Percentiles rank a stretch among this genome's conserved stretches.
Evolutionary conservation across 2,329 filamentous ascomycete species (phyloP).

Genomic region (Monosporascus sp.): DNA sequence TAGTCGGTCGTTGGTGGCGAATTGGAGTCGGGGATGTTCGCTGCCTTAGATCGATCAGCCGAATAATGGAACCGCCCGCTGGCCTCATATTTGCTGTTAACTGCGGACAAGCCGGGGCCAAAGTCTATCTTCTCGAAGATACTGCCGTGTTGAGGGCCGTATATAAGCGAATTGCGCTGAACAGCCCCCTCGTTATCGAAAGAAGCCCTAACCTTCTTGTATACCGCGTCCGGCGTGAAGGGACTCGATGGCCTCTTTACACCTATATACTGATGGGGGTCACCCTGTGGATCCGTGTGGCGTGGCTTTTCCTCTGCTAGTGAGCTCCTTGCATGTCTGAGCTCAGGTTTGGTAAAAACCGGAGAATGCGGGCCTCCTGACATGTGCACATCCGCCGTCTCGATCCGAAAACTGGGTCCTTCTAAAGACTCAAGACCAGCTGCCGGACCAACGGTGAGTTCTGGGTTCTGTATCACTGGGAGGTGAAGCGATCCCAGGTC

Average conservation of each 20-base stretch:
- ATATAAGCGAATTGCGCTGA: conserved; percentile 18
- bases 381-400: conserved; percentile 10
- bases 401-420: conserved; percentile 13
- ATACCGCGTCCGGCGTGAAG: conserved; percentile 53
- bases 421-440: conserved; percentile 10
- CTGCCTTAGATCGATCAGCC: conserved; percentile 27
- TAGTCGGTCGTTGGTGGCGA: conserved; percentile 43
- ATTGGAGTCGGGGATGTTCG: conserved; percentile 25
- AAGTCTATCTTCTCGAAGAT: conserved; percentile 52
- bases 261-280: conserved; percentile 22
- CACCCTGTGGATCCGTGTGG: conserved; percentile 22
- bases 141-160: conserved; percentile 34
- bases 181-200: conserved; percentile 25
- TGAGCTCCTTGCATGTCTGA: conserved; percentile 53
- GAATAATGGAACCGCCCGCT: conserved; percentile 49
- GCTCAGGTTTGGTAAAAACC: conserved; percentile 55
- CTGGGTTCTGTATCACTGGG: conserved; percentile 20
- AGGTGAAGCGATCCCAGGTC: conserved; percentile 33
- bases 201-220: conserved; percentile 51
- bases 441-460: conserved; percentile 13
- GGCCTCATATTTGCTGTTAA: conserved; percentile 55
- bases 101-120: conserved; percentile 45
- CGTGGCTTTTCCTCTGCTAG: conserved; percentile 36
- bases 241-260: conserved; percentile 51
- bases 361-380: conserved; percentile 12